phyloP scores from a whole-genome alignment of 2,329 filamentous ascomycete species.

The Fusarium sp. region DNA sequence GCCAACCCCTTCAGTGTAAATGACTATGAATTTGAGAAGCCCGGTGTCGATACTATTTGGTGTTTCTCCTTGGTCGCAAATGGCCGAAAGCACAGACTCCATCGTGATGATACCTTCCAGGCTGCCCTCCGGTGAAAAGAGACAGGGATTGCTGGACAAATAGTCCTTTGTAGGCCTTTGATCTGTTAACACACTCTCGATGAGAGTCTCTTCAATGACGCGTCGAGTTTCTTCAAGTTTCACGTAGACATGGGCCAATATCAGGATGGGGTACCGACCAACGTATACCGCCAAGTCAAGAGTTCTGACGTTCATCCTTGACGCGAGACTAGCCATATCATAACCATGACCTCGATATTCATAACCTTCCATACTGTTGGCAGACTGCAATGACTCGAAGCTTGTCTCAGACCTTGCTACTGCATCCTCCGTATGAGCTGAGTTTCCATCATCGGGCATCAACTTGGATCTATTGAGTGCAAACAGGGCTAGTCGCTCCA shows the following conservation, averaged over 20 bases:
- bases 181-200: rapidly evolving
- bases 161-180: too few relatives aligned
- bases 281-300: too few relatives aligned
- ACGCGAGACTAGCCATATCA: too few relatives aligned
- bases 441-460: neutral
- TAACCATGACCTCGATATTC: too few relatives aligned
- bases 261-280: too few relatives aligned
- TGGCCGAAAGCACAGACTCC: neutral
- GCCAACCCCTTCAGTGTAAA: neutral
- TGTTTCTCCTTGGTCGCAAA: neutral
- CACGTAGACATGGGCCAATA: too few relatives aligned
- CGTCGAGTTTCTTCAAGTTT: neutral
- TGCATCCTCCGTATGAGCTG: neutral
- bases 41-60: rapidly evolving
- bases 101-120: neutral
- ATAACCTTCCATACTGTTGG: neutral
- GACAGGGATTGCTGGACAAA: too few relatives aligned
- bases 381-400: neutral
- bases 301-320: too few relatives aligned
- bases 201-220: rapidly evolving
- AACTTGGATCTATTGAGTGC: neutral
- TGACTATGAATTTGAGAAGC: neutral
- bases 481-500: neutral
- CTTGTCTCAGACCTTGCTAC: neutral
- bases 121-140: neutral